These are phyloP conservation scores for Stagonosporopsis chrysanthemi DNA, from an alignment of 2,329 filamentous ascomycete genomes.

Conservation along the genomic window DNA sequence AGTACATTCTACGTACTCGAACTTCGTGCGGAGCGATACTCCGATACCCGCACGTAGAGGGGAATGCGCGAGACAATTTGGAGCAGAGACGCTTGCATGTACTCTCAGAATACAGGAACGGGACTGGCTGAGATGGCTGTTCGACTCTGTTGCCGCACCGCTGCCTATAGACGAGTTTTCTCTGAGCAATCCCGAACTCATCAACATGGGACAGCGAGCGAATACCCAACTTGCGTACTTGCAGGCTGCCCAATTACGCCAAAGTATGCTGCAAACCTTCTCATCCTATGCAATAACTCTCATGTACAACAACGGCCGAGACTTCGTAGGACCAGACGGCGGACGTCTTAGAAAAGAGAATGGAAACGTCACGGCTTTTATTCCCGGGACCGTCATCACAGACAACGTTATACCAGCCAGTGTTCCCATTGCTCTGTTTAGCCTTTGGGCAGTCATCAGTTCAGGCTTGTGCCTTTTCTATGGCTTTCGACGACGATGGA, in stretches of 20 bases:
- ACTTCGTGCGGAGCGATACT: constrained; percentile 13
- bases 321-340: not conserved
- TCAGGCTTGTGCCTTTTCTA: not conserved
- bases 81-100: not conserved
- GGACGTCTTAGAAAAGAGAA: too few species aligned
- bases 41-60: not conserved
- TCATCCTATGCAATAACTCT: not conserved
- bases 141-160: not conserved
- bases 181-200: too few species aligned
- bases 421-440: not conserved
- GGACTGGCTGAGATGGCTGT: not conserved
- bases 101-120: not conserved
- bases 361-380: not conserved
- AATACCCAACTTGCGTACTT: not conserved
- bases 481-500: not conserved
- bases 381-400: not conserved
- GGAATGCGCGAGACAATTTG: constrained; percentile 2
- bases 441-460: not conserved
- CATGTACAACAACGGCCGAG: constrained; percentile 4
- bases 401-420: not conserved
- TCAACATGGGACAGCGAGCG: too few species aligned
- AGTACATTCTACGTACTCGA: constrained; percentile 10
- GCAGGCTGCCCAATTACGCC: not conserved
- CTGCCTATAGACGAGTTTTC: not conserved
- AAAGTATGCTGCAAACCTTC: not conserved